Conservation (phyloP, 352 stramenopile species). For the Phytophthora aleatoria region DNA sequence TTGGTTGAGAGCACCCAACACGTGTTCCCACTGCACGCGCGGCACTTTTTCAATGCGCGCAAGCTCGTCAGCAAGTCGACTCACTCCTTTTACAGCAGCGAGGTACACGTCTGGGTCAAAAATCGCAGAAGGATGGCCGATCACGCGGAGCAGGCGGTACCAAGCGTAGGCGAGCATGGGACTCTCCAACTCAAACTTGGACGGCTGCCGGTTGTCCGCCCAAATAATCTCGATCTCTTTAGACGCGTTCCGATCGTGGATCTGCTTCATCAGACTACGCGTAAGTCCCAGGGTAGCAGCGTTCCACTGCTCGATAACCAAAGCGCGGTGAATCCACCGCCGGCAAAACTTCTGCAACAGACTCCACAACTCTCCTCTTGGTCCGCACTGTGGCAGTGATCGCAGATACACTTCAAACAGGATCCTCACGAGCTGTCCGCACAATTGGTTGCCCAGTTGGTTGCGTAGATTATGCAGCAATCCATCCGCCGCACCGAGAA, state of each 20-base stretch:
- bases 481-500: conserved; percentile 77
- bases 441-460: conserved; percentile 74
- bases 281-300: conserved; percentile 74
- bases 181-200: conserved; percentile 76
- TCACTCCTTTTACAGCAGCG: conserved; percentile 83
- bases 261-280: conserved; percentile 71
- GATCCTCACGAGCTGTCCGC: conserved; percentile 72
- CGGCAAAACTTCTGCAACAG: conserved; percentile 88
- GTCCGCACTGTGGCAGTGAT: conserved; percentile 71
- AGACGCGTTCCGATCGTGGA: conserved; percentile 53
- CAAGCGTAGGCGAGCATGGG: conserved; percentile 81
- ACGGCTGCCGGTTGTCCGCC: conserved; percentile 66
- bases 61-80: conserved; percentile 78
- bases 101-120: conserved; percentile 86
- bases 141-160: conserved; percentile 83
- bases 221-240: conserved; percentile 80
- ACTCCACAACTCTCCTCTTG: conserved; percentile 75
- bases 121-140: conserved; percentile 83
- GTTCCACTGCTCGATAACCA: conserved; percentile 91
- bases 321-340: conserved; percentile 81
- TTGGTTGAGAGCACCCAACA: conserved; percentile 69
- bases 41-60: conserved; percentile 68
- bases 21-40: conserved; percentile 75
- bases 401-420: conserved; percentile 83
- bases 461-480: conserved; percentile 80